Evolutionary conservation across 345 rosid species (phyloP), one percentile per base, ranked within the genome.

Genomic region (Mallotus nudiflorus): DNA sequence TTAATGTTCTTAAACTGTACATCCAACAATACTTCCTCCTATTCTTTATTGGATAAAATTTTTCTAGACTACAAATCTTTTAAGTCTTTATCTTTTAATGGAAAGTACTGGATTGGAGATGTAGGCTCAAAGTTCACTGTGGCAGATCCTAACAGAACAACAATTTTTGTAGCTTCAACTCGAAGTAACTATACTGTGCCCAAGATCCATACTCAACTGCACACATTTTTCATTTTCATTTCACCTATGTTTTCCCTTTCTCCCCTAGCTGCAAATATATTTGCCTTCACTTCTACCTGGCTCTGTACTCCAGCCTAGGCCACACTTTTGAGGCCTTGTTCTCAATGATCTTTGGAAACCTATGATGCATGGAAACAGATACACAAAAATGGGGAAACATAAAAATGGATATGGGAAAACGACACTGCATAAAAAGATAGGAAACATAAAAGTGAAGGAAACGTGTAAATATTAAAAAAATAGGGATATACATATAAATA

Each of bases 191-290:
- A 37, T 1, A 9, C 22, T 11, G 51, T 31, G 12, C 75, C 63
- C 54, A 42, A 24, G n/a, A 56, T 12, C 75, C 75, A 11, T 72
- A 72, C 55, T 54, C 31, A 25, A 62, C 69, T 25, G 75, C 75
- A 3, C 53, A 69, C 18, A 8, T 44, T 31, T 55, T 33, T 53
- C 69, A 19, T 6, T 72, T 51, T 42, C 5, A 9, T 2, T 72
- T 72, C 22, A 20, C 56, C 45, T 72, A 54, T 67, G 31, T 35
- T 19, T 72, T 72, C 44, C 69, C 64, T 11, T 28, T 54, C 4
- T 37, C 40, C 24, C 56, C 75, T 12, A 69, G 69, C 24, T 49
- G 16, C 40, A 63, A 72, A 22, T 72, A 14, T 48, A 20, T 72
- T 31, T 52, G 69, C 25, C 42, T 72, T 55, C 69, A 54, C 56